Conservation (phyloP, 2,329 filamentous ascomycete species). For the Raffaelea deltoideospora region DNA sequence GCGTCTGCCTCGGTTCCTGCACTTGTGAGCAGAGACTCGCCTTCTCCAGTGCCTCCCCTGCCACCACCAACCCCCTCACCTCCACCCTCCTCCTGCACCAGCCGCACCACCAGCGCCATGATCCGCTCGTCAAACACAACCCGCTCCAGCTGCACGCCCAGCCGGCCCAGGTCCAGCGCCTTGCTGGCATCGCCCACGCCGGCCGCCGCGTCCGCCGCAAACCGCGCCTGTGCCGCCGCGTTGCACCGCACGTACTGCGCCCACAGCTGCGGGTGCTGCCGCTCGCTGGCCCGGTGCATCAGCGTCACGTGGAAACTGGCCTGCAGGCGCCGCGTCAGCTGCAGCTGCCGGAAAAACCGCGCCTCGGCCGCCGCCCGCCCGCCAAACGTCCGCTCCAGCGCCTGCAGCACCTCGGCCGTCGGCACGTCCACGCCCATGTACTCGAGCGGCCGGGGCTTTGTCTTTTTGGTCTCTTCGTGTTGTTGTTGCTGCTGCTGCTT, state of each 20-base stretch:
- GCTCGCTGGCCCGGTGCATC: conserved; percentile 58
- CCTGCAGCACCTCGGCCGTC: conserved; percentile 25
- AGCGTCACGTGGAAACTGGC: conserved; percentile 85
- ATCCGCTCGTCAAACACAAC: conserved; percentile 75
- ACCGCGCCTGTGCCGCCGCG: conserved; percentile 21
- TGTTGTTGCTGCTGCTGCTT: conserved; percentile 13
- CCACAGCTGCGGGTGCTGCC: conserved; percentile 58
- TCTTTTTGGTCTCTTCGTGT: conserved; percentile 17
- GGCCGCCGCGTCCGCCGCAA: background rate
- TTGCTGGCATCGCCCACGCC: background rate
- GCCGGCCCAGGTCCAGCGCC: conserved; percentile 44
- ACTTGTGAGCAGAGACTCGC: no score
- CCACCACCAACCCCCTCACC: no score
- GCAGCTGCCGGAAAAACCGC: conserved; percentile 62
- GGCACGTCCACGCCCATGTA: conserved; percentile 39
- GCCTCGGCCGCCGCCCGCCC: conserved; percentile 33
- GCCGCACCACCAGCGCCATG: conserved; percentile 80
- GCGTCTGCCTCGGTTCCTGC: conserved; percentile 19
- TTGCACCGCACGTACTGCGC: conserved; percentile 51
- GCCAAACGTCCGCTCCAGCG: conserved; percentile 58
- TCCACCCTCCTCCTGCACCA: no score
- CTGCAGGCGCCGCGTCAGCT: conserved; percentile 62
- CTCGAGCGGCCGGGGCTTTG: conserved; percentile 35
- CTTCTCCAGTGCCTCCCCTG: no score
- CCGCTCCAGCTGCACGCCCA: conserved; percentile 47